phyloP scores from a whole-genome alignment of 257 asterid species.

The Ajuga chamaepitys region DNA sequence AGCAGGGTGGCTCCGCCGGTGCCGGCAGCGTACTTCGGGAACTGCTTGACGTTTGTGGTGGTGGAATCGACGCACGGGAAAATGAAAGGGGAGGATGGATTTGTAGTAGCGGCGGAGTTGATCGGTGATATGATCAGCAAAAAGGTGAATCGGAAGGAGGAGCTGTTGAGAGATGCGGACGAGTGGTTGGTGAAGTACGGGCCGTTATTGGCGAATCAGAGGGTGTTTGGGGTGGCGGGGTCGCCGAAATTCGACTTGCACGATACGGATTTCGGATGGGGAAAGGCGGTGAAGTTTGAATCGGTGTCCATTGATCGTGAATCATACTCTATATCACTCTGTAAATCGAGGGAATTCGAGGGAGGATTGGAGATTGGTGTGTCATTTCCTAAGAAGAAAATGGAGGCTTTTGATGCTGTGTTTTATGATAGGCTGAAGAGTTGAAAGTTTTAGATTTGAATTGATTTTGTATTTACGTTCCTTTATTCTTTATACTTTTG shows the following conservation, averaged over 20 bases:
- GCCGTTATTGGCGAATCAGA: neutral
- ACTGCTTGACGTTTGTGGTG: conserved; percentile 19
- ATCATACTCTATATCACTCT: conserved; percentile 7
- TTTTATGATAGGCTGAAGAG: conserved; percentile 12
- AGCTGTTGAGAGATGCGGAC: conserved; percentile 21
- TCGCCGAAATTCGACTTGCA: conserved; percentile 28
- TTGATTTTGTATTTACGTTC: neutral
- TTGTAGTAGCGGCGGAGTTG: conserved; percentile 4
- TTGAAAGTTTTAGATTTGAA: neutral
- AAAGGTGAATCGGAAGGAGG: conserved; percentile 23
- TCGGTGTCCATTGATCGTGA: conserved; percentile 13
- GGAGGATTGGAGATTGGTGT: conserved; percentile 26
- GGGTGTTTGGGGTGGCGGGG: conserved; percentile 19
- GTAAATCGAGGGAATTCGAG: conserved; percentile 22
- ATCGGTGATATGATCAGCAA: conserved; percentile 18
- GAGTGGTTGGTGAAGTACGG: conserved; percentile 13
- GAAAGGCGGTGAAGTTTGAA: conserved; percentile 19
- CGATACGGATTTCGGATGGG: conserved; percentile 33
- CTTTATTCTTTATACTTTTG: too few species aligned
- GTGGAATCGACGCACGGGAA: conserved; percentile 12
- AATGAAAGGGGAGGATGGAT: conserved; percentile 19
- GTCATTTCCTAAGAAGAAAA: neutral
- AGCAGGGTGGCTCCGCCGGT: conserved; percentile 25
- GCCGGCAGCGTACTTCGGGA: conserved; percentile 32
- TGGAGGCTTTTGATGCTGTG: conserved; percentile 24